A percentile compares a stretch with the other conserved stretches of the same genome.
phyloP scores from a whole-genome alignment of 2,329 filamentous ascomycete species.

The Penicillium sp. region DNA sequence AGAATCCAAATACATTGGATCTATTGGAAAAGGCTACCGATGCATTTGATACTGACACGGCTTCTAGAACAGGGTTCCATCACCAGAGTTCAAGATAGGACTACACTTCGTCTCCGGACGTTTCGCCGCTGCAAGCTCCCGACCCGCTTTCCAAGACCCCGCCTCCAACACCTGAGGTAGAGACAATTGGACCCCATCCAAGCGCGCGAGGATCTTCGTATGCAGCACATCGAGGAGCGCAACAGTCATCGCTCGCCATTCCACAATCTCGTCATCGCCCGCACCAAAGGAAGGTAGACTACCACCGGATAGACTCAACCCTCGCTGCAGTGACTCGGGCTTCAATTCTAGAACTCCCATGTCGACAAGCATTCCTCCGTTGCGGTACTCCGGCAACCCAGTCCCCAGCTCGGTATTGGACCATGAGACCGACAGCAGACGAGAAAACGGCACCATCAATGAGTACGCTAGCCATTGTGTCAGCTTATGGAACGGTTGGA shows the following conservation, averaged over 20 bases:
- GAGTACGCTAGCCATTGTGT: slow-evolving; percentile 74
- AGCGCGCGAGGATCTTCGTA: slow-evolving; percentile 46
- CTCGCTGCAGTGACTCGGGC: slow-evolving; percentile 43
- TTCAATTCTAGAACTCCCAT: slow-evolving; percentile 55
- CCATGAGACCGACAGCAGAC: slow-evolving; percentile 53
- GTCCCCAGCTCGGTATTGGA: slow-evolving; percentile 58
- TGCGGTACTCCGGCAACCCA: slow-evolving; percentile 69
- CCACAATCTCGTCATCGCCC: slow-evolving; percentile 61
- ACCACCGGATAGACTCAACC: slow-evolving; percentile 45
- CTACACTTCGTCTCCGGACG: slow-evolving; percentile 36
- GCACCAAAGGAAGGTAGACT: slow-evolving; percentile 53
- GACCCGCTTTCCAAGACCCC: slow-evolving; percentile 52
- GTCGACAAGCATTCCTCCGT: slow-evolving; percentile 67
- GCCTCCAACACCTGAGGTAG: slow-evolving; percentile 55
- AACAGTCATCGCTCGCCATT: slow-evolving; percentile 64
- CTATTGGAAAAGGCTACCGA: background rate
- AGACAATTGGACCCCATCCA: slow-evolving; percentile 41
- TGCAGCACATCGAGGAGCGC: slow-evolving; percentile 58
- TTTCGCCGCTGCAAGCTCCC: slow-evolving; percentile 37
- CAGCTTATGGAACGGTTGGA: slow-evolving; percentile 60
- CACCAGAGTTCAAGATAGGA: slow-evolving; percentile 40
- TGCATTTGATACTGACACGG: background rate
- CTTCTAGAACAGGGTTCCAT: slow-evolving; percentile 41
- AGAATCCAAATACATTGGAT: background rate
- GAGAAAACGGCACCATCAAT: slow-evolving; percentile 63